Conservation (phyloP, 805 yeast species). For the Wickerhamiella kazuoi region DNA sequence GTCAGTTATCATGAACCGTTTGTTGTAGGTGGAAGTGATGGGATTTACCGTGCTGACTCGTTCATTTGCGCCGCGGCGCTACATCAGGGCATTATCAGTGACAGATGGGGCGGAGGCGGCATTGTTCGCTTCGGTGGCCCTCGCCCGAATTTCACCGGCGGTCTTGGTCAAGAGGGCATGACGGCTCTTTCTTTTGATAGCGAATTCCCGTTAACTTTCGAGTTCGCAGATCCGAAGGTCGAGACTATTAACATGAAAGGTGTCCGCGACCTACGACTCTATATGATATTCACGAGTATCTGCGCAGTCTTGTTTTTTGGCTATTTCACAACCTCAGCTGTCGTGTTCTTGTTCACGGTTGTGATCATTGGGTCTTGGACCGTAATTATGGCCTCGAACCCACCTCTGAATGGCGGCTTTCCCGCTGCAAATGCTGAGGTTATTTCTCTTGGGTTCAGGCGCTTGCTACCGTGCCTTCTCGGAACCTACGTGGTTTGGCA, state of each 20-base stretch:
- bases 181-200: constrained; percentile 41
- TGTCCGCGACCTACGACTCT: constrained; percentile 52
- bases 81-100: constrained; percentile 66
- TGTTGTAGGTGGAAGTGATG: constrained; percentile 59
- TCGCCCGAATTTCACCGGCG: constrained; percentile 30
- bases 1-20: constrained; percentile 52
- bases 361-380: constrained; percentile 70
- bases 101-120: constrained; percentile 66
- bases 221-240: constrained; percentile 30
- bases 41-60: constrained; percentile 63
- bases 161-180: constrained; percentile 35
- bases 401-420: constrained; percentile 28
- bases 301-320: constrained; percentile 33
- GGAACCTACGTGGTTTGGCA: constrained; percentile 56
- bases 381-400: constrained; percentile 64
- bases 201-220: constrained; percentile 58
- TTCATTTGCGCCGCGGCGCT: constrained; percentile 80
- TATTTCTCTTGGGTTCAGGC: constrained; percentile 50
- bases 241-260: constrained; percentile 25
- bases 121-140: constrained; percentile 39
- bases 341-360: constrained; percentile 43
- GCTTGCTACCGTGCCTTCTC: constrained; percentile 60
- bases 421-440: constrained; percentile 42
- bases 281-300: constrained; percentile 40
- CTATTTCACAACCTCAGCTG: constrained; percentile 33